Conservation (phyloP, 1,284 basidiomycete species). For the Lentinula novae-zelandiae region DNA sequence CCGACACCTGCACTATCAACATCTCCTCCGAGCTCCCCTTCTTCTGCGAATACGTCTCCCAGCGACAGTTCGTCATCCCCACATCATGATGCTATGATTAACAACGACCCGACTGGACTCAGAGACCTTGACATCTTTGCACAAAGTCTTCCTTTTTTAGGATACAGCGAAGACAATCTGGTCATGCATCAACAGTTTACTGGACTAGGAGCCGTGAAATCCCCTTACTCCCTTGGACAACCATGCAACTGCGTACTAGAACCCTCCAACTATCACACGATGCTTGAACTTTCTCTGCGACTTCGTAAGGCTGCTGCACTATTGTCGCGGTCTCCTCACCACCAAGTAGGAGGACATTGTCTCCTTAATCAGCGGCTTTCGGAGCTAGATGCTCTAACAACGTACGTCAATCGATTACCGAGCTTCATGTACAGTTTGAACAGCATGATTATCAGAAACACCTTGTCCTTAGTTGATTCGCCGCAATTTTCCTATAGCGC, state of each 20-base stretch:
- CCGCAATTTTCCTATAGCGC: not conserved
- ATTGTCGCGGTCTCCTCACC: conserved; percentile 36
- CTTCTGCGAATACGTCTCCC: not conserved
- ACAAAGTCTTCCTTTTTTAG: not conserved
- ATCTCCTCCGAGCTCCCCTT: conserved; percentile 4
- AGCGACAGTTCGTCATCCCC: not conserved
- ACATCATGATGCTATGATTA: not conserved
- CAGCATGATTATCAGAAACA: not conserved
- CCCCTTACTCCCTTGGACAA: conserved; percentile 22
- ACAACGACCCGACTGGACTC: not conserved
- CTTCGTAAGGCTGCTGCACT: conserved; percentile 44
- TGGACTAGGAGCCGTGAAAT: not conserved
- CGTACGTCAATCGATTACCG: conserved; percentile 23
- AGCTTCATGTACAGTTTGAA: not conserved
- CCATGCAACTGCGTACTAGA: conserved; percentile 43
- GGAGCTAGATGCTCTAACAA: conserved; percentile 42
- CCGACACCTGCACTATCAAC: not conserved
- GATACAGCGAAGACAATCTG: not conserved
- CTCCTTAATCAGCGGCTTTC: conserved; percentile 37
- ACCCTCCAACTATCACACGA: conserved; percentile 35
- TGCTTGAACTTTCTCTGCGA: conserved; percentile 46
- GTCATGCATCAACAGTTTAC: not conserved
- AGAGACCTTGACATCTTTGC: conserved; percentile 2
- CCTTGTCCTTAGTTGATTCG: conserved; percentile 1
- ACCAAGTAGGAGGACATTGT: conserved; percentile 35